A percentile compares a stretch with the other conserved stretches of the same genome.
These are phyloP conservation scores for Plasmodium adleri DNA, from an alignment of 169 alveolate species.

Conservation along the genomic window DNA sequence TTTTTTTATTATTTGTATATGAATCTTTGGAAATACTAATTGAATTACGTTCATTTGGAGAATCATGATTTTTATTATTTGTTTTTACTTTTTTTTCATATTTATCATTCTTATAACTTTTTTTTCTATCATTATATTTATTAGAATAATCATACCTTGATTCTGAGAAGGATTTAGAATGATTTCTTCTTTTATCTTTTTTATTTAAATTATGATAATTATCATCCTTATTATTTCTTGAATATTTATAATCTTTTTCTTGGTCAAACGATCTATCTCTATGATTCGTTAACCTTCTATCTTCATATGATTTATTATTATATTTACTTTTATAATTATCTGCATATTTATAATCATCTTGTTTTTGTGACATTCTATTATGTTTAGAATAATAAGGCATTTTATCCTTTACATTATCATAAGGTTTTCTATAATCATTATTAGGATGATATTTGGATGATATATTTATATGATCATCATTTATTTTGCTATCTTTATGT, in stretches of 20 bases:
- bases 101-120: slow-evolving; percentile 41
- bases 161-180: slow-evolving; percentile 18
- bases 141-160: slow-evolving; percentile 25
- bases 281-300: not conserved
- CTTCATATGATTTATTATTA: slow-evolving; percentile 5
- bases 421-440: slow-evolving; percentile 14
- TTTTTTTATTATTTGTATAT: slow-evolving; percentile 11
- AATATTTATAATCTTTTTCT: not conserved
- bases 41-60: slow-evolving; percentile 12
- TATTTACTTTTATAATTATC: slow-evolving; percentile 7
- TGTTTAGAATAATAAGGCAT: slow-evolving; percentile 3
- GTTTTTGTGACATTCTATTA: not conserved
- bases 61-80: slow-evolving; percentile 27
- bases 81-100: slow-evolving; percentile 47
- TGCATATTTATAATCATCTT: slow-evolving; percentile 12
- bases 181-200: slow-evolving; percentile 32
- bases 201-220: slow-evolving; percentile 11
- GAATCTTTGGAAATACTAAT: slow-evolving; percentile 24
- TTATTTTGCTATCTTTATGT: not conserved
- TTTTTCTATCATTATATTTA: slow-evolving; percentile 33
- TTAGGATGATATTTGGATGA: slow-evolving; percentile 11
- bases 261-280: not conserved
- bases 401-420: slow-evolving; percentile 4
- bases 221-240: slow-evolving; percentile 6
- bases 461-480: slow-evolving; percentile 1